phyloP scores from a whole-genome alignment of 176 grass and related monocot species.

The Dendrocalamus sinicus region DNA sequence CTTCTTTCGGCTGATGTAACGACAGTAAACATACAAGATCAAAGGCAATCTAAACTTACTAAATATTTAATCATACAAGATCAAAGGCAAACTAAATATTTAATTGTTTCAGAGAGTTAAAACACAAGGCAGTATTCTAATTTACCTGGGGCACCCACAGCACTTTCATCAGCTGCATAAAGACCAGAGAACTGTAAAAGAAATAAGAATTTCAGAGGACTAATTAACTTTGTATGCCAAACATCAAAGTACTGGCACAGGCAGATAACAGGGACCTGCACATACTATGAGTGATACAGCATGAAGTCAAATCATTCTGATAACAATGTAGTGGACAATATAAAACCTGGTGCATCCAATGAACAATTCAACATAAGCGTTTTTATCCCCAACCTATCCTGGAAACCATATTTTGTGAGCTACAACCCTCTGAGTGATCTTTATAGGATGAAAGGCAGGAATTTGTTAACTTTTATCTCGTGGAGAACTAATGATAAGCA shows the following conservation, averaged over 20 bases:
- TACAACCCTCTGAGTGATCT: not conserved
- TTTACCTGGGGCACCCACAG: slow-evolving; percentile 68
- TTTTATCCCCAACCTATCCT: not conserved
- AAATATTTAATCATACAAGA: not conserved
- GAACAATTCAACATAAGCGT: slow-evolving; percentile 12
- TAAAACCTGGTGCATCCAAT: not conserved
- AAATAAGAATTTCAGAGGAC: slow-evolving; percentile 35
- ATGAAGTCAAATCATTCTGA: not conserved
- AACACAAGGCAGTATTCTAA: slow-evolving; percentile 22
- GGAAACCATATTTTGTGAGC: not conserved
- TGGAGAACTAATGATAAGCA: not conserved
- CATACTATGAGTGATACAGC: slow-evolving; percentile 1
- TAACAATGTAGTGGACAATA: not conserved
- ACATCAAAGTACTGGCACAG: slow-evolving; percentile 3
- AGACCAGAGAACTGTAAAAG: slow-evolving; percentile 78
- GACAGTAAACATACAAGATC: not conserved
- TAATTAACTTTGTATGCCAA: slow-evolving; percentile 36
- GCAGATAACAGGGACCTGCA: not conserved
- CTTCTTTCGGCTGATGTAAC: not conserved
- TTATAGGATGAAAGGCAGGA: not conserved
- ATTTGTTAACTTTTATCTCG: not conserved
- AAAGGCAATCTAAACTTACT: slow-evolving; percentile 1
- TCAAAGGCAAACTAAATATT: not conserved
- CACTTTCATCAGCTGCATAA: slow-evolving; percentile 69
- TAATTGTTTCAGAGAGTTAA: slow-evolving; percentile 9